A percentile compares a stretch with the other conserved stretches of the same genome.
These are phyloP conservation scores for Pyrenochaeta sp. DNA, from an alignment of 2,329 filamentous ascomycete genomes.

Conservation along the genomic window DNA sequence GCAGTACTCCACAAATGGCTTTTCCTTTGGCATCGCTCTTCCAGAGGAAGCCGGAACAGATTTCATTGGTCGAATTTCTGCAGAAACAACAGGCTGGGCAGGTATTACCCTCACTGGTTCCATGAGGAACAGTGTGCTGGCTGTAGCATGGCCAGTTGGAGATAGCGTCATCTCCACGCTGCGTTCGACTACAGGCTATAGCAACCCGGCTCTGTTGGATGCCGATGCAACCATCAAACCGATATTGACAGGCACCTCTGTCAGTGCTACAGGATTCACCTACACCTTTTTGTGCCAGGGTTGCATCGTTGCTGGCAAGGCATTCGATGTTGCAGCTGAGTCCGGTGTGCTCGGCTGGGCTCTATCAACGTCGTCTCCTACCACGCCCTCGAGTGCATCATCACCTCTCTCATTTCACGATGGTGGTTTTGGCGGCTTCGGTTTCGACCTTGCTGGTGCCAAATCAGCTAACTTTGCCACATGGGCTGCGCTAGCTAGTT, in stretches of 20 bases:
- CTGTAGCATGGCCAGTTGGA: constrained; percentile 58
- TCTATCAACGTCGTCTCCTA: constrained; percentile 21
- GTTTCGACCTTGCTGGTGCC: constrained; percentile 23
- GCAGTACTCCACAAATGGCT: constrained; percentile 39
- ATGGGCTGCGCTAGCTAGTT: constrained; percentile 28
- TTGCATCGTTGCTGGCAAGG: constrained; percentile 19
- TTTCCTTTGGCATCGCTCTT: constrained; percentile 58
- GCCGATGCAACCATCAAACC: constrained; percentile 50
- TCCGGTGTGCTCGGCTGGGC: constrained; percentile 17
- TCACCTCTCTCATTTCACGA: constrained; percentile 23
- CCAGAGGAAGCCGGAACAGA: constrained; percentile 54
- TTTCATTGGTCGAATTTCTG: constrained; percentile 61
- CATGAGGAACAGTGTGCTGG: constrained; percentile 57
- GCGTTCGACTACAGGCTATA: constrained; percentile 50
- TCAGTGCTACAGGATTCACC: constrained; percentile 59
- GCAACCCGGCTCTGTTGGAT: constrained; percentile 50
- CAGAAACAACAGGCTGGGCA: constrained; percentile 55
- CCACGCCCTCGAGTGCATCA: constrained; percentile 20
- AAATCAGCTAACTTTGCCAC: constrained; percentile 30
- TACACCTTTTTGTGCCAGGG: constrained; percentile 60
- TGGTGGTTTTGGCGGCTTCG: constrained; percentile 27
- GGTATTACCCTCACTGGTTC: constrained; percentile 55
- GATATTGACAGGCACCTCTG: constrained; percentile 57
- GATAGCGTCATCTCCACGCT: constrained; percentile 54
- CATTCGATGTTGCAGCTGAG: constrained; percentile 8